phyloP scores from a whole-genome alignment of 1,284 basidiomycete genomes.

The Sanghuangporus sanghuang region DNA sequence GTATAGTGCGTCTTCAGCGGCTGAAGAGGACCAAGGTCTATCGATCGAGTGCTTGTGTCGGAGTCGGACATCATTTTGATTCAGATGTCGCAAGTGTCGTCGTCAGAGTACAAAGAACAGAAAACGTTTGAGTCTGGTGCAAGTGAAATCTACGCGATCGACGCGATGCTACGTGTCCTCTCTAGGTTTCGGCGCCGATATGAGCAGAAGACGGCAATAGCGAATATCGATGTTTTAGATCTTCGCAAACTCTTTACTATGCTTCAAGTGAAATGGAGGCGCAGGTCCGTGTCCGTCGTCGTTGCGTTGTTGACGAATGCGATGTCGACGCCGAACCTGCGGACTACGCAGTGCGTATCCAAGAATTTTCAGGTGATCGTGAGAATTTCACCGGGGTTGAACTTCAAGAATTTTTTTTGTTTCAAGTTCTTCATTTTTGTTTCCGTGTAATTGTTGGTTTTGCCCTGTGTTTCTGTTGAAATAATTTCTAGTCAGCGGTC shows the following conservation, averaged over 20 bases:
- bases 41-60: constrained; percentile 5
- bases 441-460: no score
- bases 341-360: neutral
- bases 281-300: neutral
- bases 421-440: no score
- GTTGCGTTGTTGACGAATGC: neutral
- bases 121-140: neutral
- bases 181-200: neutral
- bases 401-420: no score
- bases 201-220: neutral
- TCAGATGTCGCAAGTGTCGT: neutral
- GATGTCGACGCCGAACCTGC: neutral
- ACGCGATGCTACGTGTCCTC: neutral
- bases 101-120: neutral
- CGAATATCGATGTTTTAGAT: neutral
- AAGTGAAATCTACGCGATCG: neutral
- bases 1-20: constrained; percentile 45
- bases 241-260: neutral
- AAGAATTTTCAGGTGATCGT: neutral
- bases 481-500: no score
- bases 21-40: constrained; percentile 30
- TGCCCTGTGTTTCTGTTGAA: no score
- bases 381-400: neutral
- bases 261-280: neutral
- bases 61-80: constrained; percentile 10